Evolutionary conservation across 495 filamentous ascomycete species (phyloP).

Genomic region (Neurospora intermedia): DNA sequence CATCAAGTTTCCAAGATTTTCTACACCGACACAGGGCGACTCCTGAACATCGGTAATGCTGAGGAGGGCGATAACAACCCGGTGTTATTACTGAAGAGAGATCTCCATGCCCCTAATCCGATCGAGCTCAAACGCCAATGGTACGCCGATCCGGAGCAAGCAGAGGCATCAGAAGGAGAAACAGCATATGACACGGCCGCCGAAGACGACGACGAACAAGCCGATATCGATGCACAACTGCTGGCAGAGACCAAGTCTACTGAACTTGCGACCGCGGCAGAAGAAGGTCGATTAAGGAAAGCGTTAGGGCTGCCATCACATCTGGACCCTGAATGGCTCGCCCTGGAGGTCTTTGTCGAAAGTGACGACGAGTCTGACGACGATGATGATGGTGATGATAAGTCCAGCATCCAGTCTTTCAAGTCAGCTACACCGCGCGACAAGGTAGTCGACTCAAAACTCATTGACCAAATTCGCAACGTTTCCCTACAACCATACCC

Average conservation of each 20-base stretch:
- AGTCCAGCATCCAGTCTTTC: neutral
- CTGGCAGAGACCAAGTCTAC: constrained; percentile 32
- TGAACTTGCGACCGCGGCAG: neutral
- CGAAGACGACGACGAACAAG: constrained; percentile 37
- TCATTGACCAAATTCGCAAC: constrained; percentile 30
- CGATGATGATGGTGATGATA: constrained; percentile 21
- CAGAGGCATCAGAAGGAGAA: neutral
- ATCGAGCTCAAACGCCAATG: constrained; percentile 25
- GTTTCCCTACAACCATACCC: constrained; percentile 28
- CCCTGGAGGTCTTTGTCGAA: constrained; percentile 75
- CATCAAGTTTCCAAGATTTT: constrained; percentile 94
- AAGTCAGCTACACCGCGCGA: neutral
- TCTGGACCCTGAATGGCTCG: constrained; percentile 91
- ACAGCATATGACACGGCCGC: neutral
- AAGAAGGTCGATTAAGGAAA: constrained; percentile 14
- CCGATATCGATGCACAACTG: constrained; percentile 60
- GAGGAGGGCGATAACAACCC: constrained; percentile 72
- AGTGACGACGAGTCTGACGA: constrained; percentile 38
- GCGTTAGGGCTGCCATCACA: constrained; percentile 63
- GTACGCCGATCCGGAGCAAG: constrained; percentile 9
- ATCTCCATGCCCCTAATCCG: constrained; percentile 62
- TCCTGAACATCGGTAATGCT: constrained; percentile 77
- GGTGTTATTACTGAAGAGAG: constrained; percentile 77
- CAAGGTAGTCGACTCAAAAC: constrained; percentile 24
- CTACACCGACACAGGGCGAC: constrained; percentile 90